Percentiles rank a stretch among this genome's conserved stretches.
These are phyloP conservation scores for Cladosporium austrohemisphaericum DNA, from an alignment of 2,329 filamentous ascomycete species.

Conservation along the genomic window DNA sequence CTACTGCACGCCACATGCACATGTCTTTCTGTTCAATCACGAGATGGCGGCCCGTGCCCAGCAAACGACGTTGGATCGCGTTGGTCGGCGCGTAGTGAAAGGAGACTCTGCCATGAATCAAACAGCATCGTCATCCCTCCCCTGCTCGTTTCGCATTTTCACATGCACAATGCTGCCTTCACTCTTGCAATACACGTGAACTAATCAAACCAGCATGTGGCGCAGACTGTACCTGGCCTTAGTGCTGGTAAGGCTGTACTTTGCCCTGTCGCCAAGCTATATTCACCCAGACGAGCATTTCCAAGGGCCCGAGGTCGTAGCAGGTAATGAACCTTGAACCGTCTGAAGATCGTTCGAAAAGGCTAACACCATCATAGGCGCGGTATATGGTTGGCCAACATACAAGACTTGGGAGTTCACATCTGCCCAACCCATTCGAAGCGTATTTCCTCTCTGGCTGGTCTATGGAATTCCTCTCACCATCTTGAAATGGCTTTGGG, in stretches of 20 bases:
- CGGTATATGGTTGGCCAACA: constrained; percentile 88
- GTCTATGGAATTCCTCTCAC: constrained; percentile 93
- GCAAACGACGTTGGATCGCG: constrained; percentile 1
- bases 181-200: not conserved
- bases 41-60: not conserved
- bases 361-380: constrained; percentile 54
- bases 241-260: constrained; percentile 83
- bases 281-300: constrained; percentile 99
- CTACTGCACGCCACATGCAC: too few relatives aligned
- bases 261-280: constrained; percentile 91
- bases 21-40: too few relatives aligned
- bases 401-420: constrained; percentile 96
- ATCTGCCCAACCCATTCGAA: constrained; percentile 80
- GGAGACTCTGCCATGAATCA: not conserved
- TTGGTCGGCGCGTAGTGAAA: not conserved
- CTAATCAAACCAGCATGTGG: constrained; percentile 62
- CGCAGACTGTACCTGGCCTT: constrained; percentile 82
- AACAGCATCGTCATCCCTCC: not conserved
- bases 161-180: not conserved
- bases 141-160: not conserved
- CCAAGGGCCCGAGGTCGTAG: constrained; percentile 94
- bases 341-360: too few relatives aligned
- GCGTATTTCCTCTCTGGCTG: constrained; percentile 94
- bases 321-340: constrained; percentile 63
- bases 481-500: constrained; percentile 86